A percentile compares a stretch with the other conserved stretches of the same genome.
These are phyloP conservation scores for Murraya koenigii DNA, from an alignment of 345 rosid species.

Conservation along the genomic window DNA sequence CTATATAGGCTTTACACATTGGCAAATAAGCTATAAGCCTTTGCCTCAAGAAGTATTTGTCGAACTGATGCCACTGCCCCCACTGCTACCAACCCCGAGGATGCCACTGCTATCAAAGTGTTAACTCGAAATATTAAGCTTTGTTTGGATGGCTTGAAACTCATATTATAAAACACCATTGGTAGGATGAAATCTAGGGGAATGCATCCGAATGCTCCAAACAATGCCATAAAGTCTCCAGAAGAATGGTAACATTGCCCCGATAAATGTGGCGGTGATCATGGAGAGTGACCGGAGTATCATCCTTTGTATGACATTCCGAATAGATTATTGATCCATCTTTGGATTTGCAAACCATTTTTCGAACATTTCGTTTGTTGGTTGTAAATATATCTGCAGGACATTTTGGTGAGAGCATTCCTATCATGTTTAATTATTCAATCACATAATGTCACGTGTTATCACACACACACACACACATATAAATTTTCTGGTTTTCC, in stretches of 20 bases:
- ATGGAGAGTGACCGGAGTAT: constrained; percentile 17
- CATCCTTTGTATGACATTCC: constrained; percentile 26
- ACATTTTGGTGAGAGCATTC: too few species aligned
- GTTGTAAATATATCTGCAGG: constrained; percentile 24
- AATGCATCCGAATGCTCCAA: constrained; percentile 33
- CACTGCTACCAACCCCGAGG: background rate
- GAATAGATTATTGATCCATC: constrained; percentile 13
- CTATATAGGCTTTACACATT: constrained; percentile 20
- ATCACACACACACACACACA: too few species aligned
- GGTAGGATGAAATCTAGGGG: constrained; percentile 30
- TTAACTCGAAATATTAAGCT: constrained; percentile 13
- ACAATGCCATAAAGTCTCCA: constrained; percentile 24
- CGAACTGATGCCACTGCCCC: constrained; percentile 20
- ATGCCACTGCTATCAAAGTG: constrained; percentile 11
- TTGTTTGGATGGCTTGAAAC: constrained; percentile 24
- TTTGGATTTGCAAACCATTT: constrained; percentile 13
- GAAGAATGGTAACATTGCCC: constrained; percentile 25
- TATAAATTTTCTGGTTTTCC: too few species aligned
- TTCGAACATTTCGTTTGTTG: constrained; percentile 28
- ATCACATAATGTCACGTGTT: too few species aligned
- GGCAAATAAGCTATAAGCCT: constrained; percentile 36
- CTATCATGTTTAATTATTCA: too few species aligned
- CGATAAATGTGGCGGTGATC: constrained; percentile 3
- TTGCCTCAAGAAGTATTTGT: constrained; percentile 26
- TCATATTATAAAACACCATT: constrained; percentile 23